Conservation (phyloP, 768 basidiomycete species). For the Pholiota conissans region DNA sequence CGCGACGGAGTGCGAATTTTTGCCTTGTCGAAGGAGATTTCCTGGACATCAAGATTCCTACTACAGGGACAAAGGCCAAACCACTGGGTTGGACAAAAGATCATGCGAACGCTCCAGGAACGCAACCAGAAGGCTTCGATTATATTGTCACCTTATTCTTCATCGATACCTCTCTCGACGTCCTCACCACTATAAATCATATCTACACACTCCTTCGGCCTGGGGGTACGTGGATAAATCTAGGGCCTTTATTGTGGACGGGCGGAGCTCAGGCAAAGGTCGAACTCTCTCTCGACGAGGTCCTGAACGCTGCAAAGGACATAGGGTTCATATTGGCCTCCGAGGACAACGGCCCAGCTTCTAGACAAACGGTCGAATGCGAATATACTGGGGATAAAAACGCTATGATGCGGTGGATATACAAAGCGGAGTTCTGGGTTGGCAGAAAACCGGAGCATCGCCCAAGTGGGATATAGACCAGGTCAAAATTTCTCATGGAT, state of each 20-base stretch:
- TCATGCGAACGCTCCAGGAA: background rate
- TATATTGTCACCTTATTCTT: slow-evolving; percentile 67
- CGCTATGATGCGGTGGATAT: slow-evolving; percentile 75
- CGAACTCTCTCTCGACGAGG: slow-evolving; percentile 66
- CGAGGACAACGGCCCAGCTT: slow-evolving; percentile 21
- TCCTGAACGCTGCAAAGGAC: slow-evolving; percentile 47
- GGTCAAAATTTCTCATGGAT: too few relatives aligned
- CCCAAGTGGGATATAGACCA: background rate
- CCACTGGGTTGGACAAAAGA: slow-evolving; percentile 9
- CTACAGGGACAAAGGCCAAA: slow-evolving; percentile 1
- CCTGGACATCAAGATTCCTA: slow-evolving; percentile 33
- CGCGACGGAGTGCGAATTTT: slow-evolving; percentile 43
- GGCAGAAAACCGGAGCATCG: slow-evolving; percentile 28
- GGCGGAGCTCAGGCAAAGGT: slow-evolving; percentile 52
- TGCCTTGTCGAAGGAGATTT: slow-evolving; percentile 60
- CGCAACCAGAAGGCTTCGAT: slow-evolving; percentile 43
- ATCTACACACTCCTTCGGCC: slow-evolving; percentile 58
- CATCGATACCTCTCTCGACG: slow-evolving; percentile 61
- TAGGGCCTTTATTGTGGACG: slow-evolving; percentile 69
- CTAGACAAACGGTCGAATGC: slow-evolving; percentile 50
- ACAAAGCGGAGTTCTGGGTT: slow-evolving; percentile 69
- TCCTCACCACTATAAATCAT: slow-evolving; percentile 53
- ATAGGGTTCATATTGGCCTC: slow-evolving; percentile 52
- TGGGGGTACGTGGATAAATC: slow-evolving; percentile 71
- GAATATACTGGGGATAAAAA: slow-evolving; percentile 63